A percentile compares a stretch with the other conserved stretches of the same genome.
These are phyloP conservation scores for Geotrichum siamense DNA, from an alignment of 1,139 yeast genomes.

Conservation along the genomic window DNA sequence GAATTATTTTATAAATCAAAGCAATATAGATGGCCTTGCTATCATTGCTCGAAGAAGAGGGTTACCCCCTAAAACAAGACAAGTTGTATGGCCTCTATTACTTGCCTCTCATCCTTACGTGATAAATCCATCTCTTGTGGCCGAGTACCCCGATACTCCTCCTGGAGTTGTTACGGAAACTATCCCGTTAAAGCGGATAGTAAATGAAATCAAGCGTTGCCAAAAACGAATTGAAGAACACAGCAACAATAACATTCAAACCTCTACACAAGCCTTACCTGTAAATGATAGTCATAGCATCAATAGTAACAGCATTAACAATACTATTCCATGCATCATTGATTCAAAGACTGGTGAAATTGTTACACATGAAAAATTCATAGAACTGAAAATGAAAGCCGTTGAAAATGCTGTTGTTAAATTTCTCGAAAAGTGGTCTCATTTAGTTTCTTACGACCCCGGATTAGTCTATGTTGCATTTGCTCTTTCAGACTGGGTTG, in stretches of 20 bases:
- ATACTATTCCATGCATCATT: background rate
- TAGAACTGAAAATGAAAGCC: conserved; percentile 19
- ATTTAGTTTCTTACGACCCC: conserved; percentile 66
- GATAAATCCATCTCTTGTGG: conserved; percentile 32
- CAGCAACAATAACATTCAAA: background rate
- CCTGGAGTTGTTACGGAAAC: conserved; percentile 16
- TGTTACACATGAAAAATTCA: conserved; percentile 7
- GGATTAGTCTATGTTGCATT: conserved; percentile 84
- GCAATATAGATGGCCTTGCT: conserved; percentile 64
- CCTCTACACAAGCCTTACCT: conserved; percentile 1
- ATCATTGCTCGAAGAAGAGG: conserved; percentile 77
- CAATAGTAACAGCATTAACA: background rate
- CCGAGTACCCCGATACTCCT: conserved; percentile 13
- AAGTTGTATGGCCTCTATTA: conserved; percentile 77
- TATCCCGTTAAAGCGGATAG: conserved; percentile 29
- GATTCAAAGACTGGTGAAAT: conserved; percentile 3
- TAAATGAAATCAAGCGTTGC: conserved; percentile 32
- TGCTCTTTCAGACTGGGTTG: conserved; percentile 85
- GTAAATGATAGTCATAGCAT: background rate
- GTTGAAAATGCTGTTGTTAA: conserved; percentile 55
- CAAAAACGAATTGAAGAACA: conserved; percentile 19
- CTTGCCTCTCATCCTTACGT: conserved; percentile 82
- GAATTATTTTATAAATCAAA: conserved; percentile 41
- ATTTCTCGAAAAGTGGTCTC: conserved; percentile 74
- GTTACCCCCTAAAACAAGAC: conserved; percentile 74